Evolutionary conservation across 768 basidiomycete genomes (phyloP).

Genomic region (Leccinum barrowsii): DNA sequence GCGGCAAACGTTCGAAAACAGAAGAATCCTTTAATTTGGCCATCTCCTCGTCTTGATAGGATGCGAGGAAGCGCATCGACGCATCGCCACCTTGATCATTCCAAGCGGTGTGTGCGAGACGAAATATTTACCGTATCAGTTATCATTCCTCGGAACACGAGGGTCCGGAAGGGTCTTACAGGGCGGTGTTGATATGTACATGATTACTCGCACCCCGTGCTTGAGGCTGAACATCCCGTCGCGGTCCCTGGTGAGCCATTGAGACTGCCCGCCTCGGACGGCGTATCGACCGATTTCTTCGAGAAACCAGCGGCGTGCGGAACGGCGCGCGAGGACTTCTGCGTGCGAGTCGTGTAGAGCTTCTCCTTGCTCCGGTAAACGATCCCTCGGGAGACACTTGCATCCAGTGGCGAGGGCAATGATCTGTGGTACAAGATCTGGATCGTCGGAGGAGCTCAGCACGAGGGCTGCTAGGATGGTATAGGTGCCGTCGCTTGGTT

Average conservation of each 20-base stretch:
- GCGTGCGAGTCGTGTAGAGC: conserved; percentile 88
- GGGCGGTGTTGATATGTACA: conserved; percentile 78
- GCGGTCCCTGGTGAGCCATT: conserved; percentile 42
- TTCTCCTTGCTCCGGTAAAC: conserved; percentile 68
- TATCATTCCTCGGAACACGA: neutral
- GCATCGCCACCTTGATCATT: conserved; percentile 80
- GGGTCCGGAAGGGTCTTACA: conserved; percentile 37
- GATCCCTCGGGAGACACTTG: conserved; percentile 71
- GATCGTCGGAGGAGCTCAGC: conserved; percentile 36
- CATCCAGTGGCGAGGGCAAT: conserved; percentile 80
- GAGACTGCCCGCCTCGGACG: conserved; percentile 34
- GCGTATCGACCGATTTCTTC: conserved; percentile 50
- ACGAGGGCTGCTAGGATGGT: conserved; percentile 60
- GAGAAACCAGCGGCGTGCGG: conserved; percentile 74
- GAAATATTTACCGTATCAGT: neutral
- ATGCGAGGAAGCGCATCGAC: conserved; percentile 74
- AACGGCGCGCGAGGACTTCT: conserved; percentile 84
- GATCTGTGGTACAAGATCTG: conserved; percentile 38
- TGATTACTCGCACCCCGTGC: conserved; percentile 45
- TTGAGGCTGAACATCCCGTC: conserved; percentile 45
- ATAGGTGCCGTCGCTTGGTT: conserved; percentile 53
- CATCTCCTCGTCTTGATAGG: conserved; percentile 69
- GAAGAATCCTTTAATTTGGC: conserved; percentile 62
- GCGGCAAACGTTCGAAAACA: conserved; percentile 32
- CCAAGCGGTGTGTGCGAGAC: neutral